phyloP scores from a whole-genome alignment of 495 filamentous ascomycete species.

The Aspergillus diversus region DNA sequence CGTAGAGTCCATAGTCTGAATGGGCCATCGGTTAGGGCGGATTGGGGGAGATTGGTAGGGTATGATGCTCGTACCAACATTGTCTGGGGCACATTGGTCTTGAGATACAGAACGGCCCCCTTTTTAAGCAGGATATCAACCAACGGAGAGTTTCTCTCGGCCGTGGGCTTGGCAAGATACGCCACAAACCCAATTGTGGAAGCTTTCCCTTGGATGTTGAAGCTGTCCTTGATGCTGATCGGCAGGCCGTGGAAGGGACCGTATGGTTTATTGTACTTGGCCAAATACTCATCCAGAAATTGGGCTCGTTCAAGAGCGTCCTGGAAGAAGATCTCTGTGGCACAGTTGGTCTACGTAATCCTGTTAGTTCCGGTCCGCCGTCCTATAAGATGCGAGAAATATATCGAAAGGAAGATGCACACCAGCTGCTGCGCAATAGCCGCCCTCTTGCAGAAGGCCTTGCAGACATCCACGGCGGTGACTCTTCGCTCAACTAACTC shows the following conservation, averaged over 20 bases:
- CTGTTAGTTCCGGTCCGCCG: too few species aligned
- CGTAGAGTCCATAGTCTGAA: neutral
- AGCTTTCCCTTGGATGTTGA: neutral
- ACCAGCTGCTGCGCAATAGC: too few species aligned
- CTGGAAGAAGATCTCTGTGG: neutral
- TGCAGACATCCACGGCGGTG: too few species aligned
- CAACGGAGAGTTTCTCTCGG: neutral
- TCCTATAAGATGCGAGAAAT: too few species aligned
- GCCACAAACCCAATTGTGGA: neutral
- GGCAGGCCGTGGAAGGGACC: constrained; percentile 6
- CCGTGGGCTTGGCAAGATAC: neutral
- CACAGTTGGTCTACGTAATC: neutral
- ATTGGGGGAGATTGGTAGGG: too few species aligned
- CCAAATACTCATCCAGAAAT: neutral
- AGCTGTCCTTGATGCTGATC: constrained; percentile 1
- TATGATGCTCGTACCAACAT: neutral
- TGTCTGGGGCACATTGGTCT: constrained; percentile 3
- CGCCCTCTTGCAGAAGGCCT: too few species aligned
- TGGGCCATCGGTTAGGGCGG: too few species aligned
- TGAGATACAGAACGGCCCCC: neutral
- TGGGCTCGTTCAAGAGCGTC: neutral
- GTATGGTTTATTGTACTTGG: too few species aligned
- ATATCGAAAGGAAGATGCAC: too few species aligned
- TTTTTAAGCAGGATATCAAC: neutral
- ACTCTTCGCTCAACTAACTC: too few species aligned